Evolutionary conservation across 2,329 filamentous ascomycete genomes (phyloP).

Genomic region (Penicillium brasilianum): DNA sequence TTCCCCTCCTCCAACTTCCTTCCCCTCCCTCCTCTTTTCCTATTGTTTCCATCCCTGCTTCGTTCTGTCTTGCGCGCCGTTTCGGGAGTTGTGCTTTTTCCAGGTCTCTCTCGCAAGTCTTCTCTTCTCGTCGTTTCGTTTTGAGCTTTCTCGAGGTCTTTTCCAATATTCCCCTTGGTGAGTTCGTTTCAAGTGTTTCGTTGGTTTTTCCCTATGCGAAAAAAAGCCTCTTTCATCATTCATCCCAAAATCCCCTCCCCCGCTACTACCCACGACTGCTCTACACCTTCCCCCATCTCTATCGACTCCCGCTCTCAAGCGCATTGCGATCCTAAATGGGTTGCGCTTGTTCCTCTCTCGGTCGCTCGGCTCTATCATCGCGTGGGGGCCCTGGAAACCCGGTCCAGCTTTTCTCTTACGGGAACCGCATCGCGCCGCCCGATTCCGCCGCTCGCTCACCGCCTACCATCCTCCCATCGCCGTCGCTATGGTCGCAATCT

Average conservation of each 20-base stretch:
- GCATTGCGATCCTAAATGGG: neutral
- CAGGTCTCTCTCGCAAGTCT: slow-evolving; percentile 25
- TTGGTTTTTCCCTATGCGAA: neutral
- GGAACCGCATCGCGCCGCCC: neutral
- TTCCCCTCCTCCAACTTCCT: slow-evolving; percentile 27
- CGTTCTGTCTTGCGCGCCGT: slow-evolving; percentile 33
- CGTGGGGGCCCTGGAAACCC: neutral
- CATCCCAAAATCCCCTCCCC: slow-evolving; percentile 2
- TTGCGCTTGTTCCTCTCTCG: neutral
- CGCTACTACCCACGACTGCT: slow-evolving; percentile 2
- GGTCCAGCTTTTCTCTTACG: slow-evolving; percentile 4
- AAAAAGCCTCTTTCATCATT: slow-evolving; percentile 27
- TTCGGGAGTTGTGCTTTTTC: slow-evolving; percentile 35
- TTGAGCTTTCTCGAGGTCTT: slow-evolving; percentile 28
- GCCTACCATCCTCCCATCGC: neutral
- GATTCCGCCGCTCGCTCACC: slow-evolving; percentile 6
- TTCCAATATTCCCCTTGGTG: slow-evolving; percentile 30
- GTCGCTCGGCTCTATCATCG: slow-evolving; percentile 1
- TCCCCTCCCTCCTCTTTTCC: slow-evolving; percentile 32
- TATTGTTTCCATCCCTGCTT: slow-evolving; percentile 34
- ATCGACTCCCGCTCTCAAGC: neutral
- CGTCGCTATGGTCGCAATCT: slow-evolving; percentile 6
- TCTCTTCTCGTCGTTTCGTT: slow-evolving; percentile 20
- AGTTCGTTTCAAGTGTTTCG: slow-evolving; percentile 16
- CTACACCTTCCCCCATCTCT: neutral